Evolutionary conservation across 164 flowering plant genomes (phyloP).

Genomic region (Tetrastigma voinierianum): DNA sequence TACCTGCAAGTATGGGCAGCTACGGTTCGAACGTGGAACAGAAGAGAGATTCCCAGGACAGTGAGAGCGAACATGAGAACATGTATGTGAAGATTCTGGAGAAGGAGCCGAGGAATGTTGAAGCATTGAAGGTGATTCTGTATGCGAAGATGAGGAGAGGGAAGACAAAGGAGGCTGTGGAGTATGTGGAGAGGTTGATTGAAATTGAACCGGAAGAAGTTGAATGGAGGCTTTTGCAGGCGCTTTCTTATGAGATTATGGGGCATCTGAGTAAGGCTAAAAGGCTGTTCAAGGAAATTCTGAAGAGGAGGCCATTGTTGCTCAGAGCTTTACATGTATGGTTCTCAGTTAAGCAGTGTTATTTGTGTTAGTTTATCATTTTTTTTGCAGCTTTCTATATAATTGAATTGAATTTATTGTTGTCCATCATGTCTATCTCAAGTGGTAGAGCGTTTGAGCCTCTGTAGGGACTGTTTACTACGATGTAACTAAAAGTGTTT

Average conservation of each 20-base stretch:
- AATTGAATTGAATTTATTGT: neutral
- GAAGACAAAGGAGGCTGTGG: constrained; percentile 57
- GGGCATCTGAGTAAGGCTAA: constrained; percentile 68
- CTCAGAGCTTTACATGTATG: constrained; percentile 93
- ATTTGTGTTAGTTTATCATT: constrained; percentile 4
- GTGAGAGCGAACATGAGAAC: constrained; percentile 40
- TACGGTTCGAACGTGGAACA: constrained; percentile 21
- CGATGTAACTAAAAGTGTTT: no score
- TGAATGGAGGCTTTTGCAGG: constrained; percentile 91
- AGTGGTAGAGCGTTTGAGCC: no score
- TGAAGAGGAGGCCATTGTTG: constrained; percentile 71
- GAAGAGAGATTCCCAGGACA: constrained; percentile 23
- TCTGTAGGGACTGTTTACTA: no score
- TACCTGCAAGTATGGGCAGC: constrained; percentile 17
- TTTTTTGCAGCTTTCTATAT: neutral
- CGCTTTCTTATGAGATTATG: constrained; percentile 79
- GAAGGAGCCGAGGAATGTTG: constrained; percentile 60
- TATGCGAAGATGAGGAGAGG: constrained; percentile 76
- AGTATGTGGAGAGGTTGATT: constrained; percentile 76
- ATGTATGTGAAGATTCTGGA: constrained; percentile 65
- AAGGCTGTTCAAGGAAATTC: constrained; percentile 65
- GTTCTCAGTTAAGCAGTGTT: neutral
- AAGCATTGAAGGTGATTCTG: constrained; percentile 74
- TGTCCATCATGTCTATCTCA: no score
- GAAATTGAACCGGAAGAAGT: constrained; percentile 68